These are phyloP conservation scores for Orbilia ellipsospora DNA, from an alignment of 2,329 filamentous ascomycete genomes.

Conservation along the genomic window DNA sequence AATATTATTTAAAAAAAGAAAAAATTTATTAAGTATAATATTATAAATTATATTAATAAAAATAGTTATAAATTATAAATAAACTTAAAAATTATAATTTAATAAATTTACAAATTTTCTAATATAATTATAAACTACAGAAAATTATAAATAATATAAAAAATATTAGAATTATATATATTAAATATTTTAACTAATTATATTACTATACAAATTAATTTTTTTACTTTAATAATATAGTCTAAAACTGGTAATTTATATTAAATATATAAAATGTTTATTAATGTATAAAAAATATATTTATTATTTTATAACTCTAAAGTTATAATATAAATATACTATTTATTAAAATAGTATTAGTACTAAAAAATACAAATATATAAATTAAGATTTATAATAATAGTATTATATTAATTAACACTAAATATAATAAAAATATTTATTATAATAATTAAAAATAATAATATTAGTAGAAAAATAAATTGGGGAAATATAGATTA, in stretches of 20 bases:
- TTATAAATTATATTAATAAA: too few species aligned
- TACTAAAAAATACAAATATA: not conserved
- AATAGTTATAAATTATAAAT: too few species aligned
- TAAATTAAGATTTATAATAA: too few species aligned
- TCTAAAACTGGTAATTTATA: too few species aligned
- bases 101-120: too few species aligned
- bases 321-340: not conserved
- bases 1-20: not conserved
- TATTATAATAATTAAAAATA: not conserved
- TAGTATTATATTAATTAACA: too few species aligned
- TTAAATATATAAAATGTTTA: not conserved
- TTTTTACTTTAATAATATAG: not conserved
- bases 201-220: not conserved
- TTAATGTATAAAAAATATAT: not conserved
- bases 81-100: too few species aligned
- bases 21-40: not conserved
- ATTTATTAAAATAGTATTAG: not conserved
- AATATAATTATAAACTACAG: not conserved
- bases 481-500: too few species aligned
- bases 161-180: not conserved
- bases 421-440: not conserved
- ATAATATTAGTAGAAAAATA: too few species aligned
- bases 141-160: not conserved
- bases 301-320: not conserved
- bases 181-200: not conserved